phyloP scores from a whole-genome alignment of 345 rosid genomes.

The Limnanthes douglasii region DNA sequence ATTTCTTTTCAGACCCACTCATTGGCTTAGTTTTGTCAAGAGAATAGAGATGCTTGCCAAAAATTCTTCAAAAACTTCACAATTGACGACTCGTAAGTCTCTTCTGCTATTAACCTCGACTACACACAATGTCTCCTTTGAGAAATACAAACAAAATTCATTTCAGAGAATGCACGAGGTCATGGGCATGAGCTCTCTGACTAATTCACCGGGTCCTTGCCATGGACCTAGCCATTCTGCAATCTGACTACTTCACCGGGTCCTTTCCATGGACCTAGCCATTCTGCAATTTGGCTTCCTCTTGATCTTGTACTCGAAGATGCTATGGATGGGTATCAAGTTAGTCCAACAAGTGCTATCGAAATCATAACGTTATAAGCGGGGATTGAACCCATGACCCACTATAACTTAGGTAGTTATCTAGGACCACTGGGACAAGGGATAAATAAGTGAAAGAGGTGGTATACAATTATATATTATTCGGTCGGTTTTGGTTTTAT shows the following conservation, averaged over 20 bases:
- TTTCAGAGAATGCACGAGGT: conserved; percentile 32
- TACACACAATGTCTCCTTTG: conserved; percentile 17
- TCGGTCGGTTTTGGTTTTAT: too few species aligned
- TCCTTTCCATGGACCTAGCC: conserved; percentile 56
- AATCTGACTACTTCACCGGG: conserved; percentile 40
- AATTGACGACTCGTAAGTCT: conserved; percentile 19
- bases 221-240: conserved; percentile 54
- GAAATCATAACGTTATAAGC: conserved; percentile 73
- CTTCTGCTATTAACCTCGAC: conserved; percentile 49
- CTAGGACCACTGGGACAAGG: too few species aligned
- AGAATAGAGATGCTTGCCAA: conserved; percentile 40
- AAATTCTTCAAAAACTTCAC: conserved; percentile 46
- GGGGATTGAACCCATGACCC: too few species aligned
- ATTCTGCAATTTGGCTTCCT: conserved; percentile 85
- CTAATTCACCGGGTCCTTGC: conserved; percentile 47
- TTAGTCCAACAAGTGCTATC: conserved; percentile 54
- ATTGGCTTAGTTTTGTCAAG: conserved; percentile 53
- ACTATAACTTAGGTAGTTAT: too few species aligned
- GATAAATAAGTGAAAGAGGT: too few species aligned
- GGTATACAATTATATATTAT: too few species aligned
- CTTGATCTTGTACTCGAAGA: conserved; percentile 89
- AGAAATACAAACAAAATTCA: conserved; percentile 31
- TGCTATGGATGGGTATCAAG: conserved; percentile 88
- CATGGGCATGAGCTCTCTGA: conserved; percentile 45
- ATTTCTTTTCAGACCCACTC: conserved; percentile 32